A percentile compares a stretch with the other conserved stretches of the same genome.
Conservation (phyloP, 176 grass and related monocot species). For the Typha latifolia region DNA sequence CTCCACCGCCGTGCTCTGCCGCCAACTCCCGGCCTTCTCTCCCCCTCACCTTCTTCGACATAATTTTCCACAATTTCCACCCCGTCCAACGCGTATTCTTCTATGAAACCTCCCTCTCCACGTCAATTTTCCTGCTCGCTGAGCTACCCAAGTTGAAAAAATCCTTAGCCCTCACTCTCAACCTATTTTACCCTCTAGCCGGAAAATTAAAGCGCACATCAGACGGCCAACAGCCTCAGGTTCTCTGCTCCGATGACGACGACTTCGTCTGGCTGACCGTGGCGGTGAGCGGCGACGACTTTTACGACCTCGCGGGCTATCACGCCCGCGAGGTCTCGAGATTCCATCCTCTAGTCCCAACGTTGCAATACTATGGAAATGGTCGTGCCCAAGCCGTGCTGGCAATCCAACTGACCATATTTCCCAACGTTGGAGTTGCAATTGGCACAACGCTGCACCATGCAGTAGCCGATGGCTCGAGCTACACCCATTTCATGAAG, state of each 20-base stretch:
- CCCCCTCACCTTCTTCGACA: conserved; percentile 32
- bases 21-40: conserved; percentile 3
- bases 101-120: conserved; percentile 7
- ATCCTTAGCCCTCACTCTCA: conserved; percentile 19
- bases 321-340: conserved; percentile 10
- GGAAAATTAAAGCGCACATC: conserved; percentile 9
- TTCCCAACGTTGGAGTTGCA: conserved; percentile 25
- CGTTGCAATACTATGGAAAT: not conserved
- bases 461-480: conserved; percentile 22
- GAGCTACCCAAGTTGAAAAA: not conserved
- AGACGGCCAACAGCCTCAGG: conserved; percentile 9
- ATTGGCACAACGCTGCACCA: conserved; percentile 32
- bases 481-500: conserved; percentile 35
- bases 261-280: conserved; percentile 18
- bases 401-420: conserved; percentile 29
- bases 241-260: conserved; percentile 9
- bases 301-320: conserved; percentile 9
- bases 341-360: conserved; percentile 17
- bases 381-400: conserved; percentile 12
- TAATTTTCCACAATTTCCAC: conserved; percentile 11
- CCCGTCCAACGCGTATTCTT: conserved; percentile 37
- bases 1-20: not conserved
- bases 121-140: not conserved
- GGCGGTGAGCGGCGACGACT: conserved; percentile 16
- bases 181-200: conserved; percentile 20